These are phyloP conservation scores for Aegle marmelos DNA, from an alignment of 345 rosid species.

Conservation along the genomic window DNA sequence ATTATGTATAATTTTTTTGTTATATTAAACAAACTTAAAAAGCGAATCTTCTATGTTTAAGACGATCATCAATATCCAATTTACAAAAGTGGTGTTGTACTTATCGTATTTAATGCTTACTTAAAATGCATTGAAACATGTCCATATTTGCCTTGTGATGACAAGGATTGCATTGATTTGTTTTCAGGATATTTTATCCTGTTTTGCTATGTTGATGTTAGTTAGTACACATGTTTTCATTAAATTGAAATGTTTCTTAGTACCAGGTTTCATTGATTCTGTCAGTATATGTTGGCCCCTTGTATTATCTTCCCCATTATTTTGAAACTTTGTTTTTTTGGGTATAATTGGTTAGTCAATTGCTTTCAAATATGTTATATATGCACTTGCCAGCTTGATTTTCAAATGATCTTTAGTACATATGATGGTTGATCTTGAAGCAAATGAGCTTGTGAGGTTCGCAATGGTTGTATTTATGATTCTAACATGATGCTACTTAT, in stretches of 20 bases:
- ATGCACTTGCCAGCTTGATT: neutral
- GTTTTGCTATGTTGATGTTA: neutral
- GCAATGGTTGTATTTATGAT: neutral
- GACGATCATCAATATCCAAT: neutral
- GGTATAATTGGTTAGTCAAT: neutral
- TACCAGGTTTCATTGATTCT: neutral
- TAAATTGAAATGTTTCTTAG: neutral
- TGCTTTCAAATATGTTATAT: neutral
- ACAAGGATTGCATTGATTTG: neutral
- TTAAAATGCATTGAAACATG: neutral
- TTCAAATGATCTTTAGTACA: neutral
- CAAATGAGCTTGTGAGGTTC: neutral
- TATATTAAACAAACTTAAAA: neutral
- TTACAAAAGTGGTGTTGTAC: neutral
- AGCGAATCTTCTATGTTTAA: neutral
- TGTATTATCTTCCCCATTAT: neutral
- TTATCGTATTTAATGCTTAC: neutral
- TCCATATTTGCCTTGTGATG: neutral
- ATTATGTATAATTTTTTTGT: neutral
- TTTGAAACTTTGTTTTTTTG: neutral
- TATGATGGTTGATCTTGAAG: neutral
- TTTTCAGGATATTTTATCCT: neutral
- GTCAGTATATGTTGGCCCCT: neutral
- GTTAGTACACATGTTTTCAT: neutral
- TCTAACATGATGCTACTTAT: neutral